phyloP scores from a whole-genome alignment of 345 rosid genomes.

The Reutealis trisperma region DNA sequence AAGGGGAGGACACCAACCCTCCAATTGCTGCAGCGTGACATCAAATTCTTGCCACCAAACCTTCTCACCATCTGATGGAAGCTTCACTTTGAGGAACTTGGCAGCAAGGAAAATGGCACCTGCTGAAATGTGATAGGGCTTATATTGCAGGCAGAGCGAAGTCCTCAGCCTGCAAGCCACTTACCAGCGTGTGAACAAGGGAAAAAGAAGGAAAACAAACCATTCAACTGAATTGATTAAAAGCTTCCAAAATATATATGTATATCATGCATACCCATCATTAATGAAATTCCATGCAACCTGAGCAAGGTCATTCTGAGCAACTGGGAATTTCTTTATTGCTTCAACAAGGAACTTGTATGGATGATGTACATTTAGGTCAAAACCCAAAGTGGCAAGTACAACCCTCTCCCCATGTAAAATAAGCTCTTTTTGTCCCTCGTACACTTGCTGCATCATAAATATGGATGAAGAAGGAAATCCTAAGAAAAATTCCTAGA shows the following conservation, averaged over 20 bases:
- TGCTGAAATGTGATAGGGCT: conserved; percentile 91
- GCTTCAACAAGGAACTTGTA: conserved; percentile 81
- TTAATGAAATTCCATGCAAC: conserved; percentile 85
- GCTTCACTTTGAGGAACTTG: conserved; percentile 69
- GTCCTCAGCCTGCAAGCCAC: conserved; percentile 84
- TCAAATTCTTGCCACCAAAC: conserved; percentile 58
- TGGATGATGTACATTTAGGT: conserved; percentile 73
- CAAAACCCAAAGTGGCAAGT: conserved; percentile 81
- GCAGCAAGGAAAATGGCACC: conserved; percentile 90
- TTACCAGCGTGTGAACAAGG: conserved; percentile 39
- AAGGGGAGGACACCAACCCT: conserved; percentile 37
- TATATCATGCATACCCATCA: conserved; percentile 88
- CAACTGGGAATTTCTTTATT: conserved; percentile 74
- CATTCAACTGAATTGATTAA: too few species aligned
- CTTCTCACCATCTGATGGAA: conserved; percentile 72
- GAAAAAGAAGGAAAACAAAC: conserved; percentile 12
- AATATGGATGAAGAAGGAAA: conserved; percentile 6
- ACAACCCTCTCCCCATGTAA: conserved; percentile 76
- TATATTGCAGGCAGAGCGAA: conserved; percentile 93
- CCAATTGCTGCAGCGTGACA: conserved; percentile 45
- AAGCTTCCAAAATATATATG: too few species aligned
- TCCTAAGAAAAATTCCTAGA: not conserved
- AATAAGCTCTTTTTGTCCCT: conserved; percentile 73
- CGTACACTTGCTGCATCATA: conserved; percentile 72
- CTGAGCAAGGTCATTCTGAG: conserved; percentile 73